A percentile compares a stretch with the other conserved stretches of the same genome.
Conservation (phyloP, 106 monocot species). For the Allium fistulosum region DNA sequence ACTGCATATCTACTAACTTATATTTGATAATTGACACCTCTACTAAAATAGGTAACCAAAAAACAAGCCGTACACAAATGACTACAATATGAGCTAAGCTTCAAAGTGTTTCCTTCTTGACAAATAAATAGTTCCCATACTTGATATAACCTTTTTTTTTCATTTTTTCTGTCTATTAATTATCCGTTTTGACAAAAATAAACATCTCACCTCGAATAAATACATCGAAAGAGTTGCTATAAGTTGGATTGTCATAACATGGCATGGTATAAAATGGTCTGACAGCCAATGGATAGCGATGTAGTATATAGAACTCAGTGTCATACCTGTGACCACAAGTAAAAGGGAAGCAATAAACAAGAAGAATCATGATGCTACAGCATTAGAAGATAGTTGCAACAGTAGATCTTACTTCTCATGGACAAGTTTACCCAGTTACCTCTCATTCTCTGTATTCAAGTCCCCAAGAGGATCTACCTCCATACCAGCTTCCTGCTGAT, state of each 20-base stretch:
- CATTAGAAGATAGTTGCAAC: background rate
- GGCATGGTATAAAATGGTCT: slow-evolving; percentile 99
- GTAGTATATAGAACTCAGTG: slow-evolving; percentile 89
- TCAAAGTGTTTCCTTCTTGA: no score
- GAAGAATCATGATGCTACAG: no score
- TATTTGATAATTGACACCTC: no score
- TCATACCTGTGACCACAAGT: slow-evolving; percentile 41
- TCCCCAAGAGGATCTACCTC: slow-evolving; percentile 88
- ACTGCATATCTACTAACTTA: no score
- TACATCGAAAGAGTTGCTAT: slow-evolving; percentile 97
- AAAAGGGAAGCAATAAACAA: background rate
- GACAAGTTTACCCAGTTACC: slow-evolving; percentile 82
- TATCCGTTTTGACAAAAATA: background rate
- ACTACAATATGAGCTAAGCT: no score
- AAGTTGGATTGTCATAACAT: slow-evolving; percentile 65
- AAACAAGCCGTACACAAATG: no score
- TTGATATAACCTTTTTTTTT: no score
- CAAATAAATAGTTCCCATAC: no score
- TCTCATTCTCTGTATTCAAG: slow-evolving; percentile 87
- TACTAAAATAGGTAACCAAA: no score
- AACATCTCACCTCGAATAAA: slow-evolving; percentile 80
- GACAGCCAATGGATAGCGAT: slow-evolving; percentile 83
- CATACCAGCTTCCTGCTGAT: slow-evolving; percentile 67
- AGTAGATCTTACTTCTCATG: slow-evolving; percentile 53
- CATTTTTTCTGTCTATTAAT: no score